These are phyloP conservation scores for Tuber borchii DNA, from an alignment of 495 filamentous ascomycete genomes.

Conservation along the genomic window DNA sequence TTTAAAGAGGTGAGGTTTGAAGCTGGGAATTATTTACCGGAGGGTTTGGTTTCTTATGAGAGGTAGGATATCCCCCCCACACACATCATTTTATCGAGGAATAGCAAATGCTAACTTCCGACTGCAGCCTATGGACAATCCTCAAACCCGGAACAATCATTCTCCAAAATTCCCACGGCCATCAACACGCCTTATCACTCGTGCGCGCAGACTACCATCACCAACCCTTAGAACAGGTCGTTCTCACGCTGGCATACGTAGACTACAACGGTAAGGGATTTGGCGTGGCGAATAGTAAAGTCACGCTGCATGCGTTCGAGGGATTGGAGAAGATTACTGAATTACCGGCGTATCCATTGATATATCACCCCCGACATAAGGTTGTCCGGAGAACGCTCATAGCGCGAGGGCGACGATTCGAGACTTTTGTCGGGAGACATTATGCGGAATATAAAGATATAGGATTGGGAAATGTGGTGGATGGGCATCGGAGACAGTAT, in stretches of 20 bases:
- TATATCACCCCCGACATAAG: slow-evolving; percentile 50
- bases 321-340: slow-evolving; percentile 55
- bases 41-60: slow-evolving; percentile 26
- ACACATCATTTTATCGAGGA: too few relatives aligned
- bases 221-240: slow-evolving; percentile 36
- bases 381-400: slow-evolving; percentile 45
- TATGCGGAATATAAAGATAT: slow-evolving; percentile 57
- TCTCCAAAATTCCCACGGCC: slow-evolving; percentile 36
- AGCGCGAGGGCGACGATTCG: slow-evolving; percentile 49
- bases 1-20: slow-evolving; percentile 22
- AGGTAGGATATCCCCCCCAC: slow-evolving; percentile 22
- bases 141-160: slow-evolving; percentile 45
- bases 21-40: slow-evolving; percentile 15
- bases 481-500: slow-evolving; percentile 45
- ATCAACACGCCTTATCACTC: slow-evolving; percentile 43
- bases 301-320: slow-evolving; percentile 49
- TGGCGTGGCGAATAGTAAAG: slow-evolving; percentile 46
- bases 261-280: slow-evolving; percentile 58
- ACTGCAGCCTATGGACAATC: slow-evolving; percentile 44
- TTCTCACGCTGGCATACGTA: slow-evolving; percentile 47
- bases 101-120: slow-evolving; percentile 7
- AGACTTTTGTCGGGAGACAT: slow-evolving; percentile 54
- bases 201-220: slow-evolving; percentile 38
- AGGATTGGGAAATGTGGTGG: slow-evolving; percentile 40
- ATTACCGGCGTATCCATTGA: slow-evolving; percentile 54